A percentile compares a stretch with the other conserved stretches of the same genome.
These are phyloP conservation scores for Aspergillus texensis DNA, from an alignment of 2,329 filamentous ascomycete species.

Conservation along the genomic window DNA sequence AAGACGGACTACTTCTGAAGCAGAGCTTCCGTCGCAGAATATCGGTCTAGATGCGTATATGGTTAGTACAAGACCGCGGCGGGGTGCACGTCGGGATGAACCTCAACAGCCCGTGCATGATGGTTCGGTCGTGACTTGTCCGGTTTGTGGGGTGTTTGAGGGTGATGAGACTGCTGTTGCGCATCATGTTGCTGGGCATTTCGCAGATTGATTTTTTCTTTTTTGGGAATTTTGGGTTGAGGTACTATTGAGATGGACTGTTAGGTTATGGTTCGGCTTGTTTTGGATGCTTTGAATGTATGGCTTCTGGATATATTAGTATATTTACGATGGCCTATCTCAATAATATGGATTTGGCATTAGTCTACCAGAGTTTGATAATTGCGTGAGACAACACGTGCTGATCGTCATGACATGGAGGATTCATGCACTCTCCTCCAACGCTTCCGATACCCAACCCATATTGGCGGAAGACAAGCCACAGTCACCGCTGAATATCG, in stretches of 20 bases:
- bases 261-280: not conserved
- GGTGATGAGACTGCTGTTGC: not conserved
- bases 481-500: not conserved
- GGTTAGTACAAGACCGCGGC: slow-evolving; percentile 7
- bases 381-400: not conserved
- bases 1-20: not conserved
- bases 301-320: not conserved
- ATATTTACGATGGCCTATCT: not conserved
- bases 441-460: not conserved
- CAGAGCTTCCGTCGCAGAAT: slow-evolving; percentile 6
- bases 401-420: not conserved
- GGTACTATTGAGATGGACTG: not conserved
- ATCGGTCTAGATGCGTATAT: slow-evolving; percentile 20
- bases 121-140: not conserved
- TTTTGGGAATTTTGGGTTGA: not conserved
- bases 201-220: not conserved
- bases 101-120: not conserved
- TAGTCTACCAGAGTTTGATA: not conserved
- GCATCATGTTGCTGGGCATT: not conserved
- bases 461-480: not conserved
- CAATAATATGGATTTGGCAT: too few species aligned
- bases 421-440: not conserved
- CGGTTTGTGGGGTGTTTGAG: not conserved
- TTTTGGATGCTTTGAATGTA: not conserved
- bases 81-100: not conserved